Percentiles rank a stretch among this genome's conserved stretches.
phyloP scores from a whole-genome alignment of 305 asterid species.

The Stenogyne calaminthoides region DNA sequence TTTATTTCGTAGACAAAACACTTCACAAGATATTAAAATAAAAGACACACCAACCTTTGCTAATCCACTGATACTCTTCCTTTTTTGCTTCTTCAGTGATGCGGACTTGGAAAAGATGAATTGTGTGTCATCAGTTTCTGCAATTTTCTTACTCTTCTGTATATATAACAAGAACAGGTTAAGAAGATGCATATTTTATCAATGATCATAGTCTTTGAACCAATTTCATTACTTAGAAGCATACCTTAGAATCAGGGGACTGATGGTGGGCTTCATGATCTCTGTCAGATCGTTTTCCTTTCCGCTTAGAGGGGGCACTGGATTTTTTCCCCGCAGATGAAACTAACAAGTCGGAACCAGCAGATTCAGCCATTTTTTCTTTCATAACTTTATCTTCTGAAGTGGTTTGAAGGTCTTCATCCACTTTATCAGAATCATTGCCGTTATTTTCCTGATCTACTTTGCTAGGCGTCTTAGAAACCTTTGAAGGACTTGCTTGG shows the following conservation, averaged over 20 bases:
- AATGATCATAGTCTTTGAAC: constrained; percentile 22
- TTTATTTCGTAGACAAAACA: constrained; percentile 8
- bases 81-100: constrained; percentile 63
- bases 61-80: constrained; percentile 52
- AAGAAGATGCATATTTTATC: constrained; percentile 24
- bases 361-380: constrained; percentile 52
- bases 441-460: constrained; percentile 35
- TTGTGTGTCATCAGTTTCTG: constrained; percentile 41
- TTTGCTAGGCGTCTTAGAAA: constrained; percentile 41
- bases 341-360: constrained; percentile 54
- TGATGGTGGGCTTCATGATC: constrained; percentile 41
- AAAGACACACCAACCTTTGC: constrained; percentile 61
- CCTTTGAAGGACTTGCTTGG: constrained; percentile 39
- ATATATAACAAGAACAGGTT: constrained; percentile 32
- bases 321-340: constrained; percentile 52
- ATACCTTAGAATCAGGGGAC: constrained; percentile 64
- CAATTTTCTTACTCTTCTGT: constrained; percentile 62
- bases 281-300: constrained; percentile 57
- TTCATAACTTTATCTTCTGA: constrained; percentile 50
- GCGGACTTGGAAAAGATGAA: constrained; percentile 54
- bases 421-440: constrained; percentile 48
- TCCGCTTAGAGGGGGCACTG: constrained; percentile 54
- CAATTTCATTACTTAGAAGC: constrained; percentile 29
- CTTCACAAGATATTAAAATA: constrained; percentile 16
- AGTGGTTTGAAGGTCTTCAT: constrained; percentile 50